A percentile compares a stretch with the other conserved stretches of the same genome.
phyloP scores from a whole-genome alignment of 1,284 basidiomycete species.

The Ganoderma lingzhi region DNA sequence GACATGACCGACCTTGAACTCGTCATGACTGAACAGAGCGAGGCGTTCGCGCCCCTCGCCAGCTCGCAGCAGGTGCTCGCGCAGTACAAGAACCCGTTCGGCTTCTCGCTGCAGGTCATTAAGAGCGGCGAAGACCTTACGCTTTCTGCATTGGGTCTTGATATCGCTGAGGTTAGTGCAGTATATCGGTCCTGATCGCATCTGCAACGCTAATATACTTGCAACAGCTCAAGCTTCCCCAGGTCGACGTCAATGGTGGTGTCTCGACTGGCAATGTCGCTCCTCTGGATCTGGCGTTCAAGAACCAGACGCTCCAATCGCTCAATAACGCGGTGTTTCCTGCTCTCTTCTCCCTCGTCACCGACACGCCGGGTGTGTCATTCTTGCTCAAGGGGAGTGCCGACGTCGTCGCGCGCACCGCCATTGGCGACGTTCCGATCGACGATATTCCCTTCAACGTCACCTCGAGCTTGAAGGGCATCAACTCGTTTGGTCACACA shows the following conservation, averaged over 20 bases:
- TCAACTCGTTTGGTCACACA: conserved; percentile 61
- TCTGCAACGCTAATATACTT: conserved; percentile 10
- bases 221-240: conserved; percentile 63
- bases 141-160: conserved; percentile 55
- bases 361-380: conserved; percentile 54
- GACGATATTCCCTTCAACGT: conserved; percentile 73
- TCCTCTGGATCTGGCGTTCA: conserved; percentile 62
- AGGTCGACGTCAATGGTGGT: conserved; percentile 59
- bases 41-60: conserved; percentile 66
- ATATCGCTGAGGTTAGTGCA: conserved; percentile 60
- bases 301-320: conserved; percentile 61
- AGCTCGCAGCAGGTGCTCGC: conserved; percentile 71
- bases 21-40: conserved; percentile 49
- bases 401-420: conserved; percentile 68
- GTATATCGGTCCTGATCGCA: not conserved
- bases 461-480: conserved; percentile 60
- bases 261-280: conserved; percentile 63
- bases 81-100: conserved; percentile 80
- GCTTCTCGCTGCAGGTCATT: conserved; percentile 75
- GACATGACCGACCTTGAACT: conserved; percentile 67
- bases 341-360: conserved; percentile 65
- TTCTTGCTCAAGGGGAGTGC: conserved; percentile 67
- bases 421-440: conserved; percentile 75
- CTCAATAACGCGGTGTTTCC: conserved; percentile 64
- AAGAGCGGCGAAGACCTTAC: conserved; percentile 63